Conservation (phyloP, 768 basidiomycete genomes). For the Sporobolomyces pararoseus region DNA sequence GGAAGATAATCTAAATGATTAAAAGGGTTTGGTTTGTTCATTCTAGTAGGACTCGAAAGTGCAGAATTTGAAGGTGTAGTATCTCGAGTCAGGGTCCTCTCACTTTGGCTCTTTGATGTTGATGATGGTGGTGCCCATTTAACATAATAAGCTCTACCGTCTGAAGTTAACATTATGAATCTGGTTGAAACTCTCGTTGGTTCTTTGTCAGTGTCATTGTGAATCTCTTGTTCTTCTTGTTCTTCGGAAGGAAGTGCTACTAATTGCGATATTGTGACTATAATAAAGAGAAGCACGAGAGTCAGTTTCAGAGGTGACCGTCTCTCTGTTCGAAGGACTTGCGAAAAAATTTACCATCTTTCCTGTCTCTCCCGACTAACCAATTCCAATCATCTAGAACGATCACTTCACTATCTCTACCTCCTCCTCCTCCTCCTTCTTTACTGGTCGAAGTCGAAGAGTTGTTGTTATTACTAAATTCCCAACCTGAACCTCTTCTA, state of each 20-base stretch:
- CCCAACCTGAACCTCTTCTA: slow-evolving; percentile 19
- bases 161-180: slow-evolving; percentile 38
- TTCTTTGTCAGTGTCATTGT: not conserved
- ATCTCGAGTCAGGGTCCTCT: not conserved
- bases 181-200: not conserved
- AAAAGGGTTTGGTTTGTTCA: not conserved
- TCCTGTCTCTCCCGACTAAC: slow-evolving; percentile 29
- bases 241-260: not conserved
- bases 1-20: too few relatives aligned
- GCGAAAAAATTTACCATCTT: not conserved
- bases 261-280: slow-evolving; percentile 29
- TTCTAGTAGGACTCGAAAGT: not conserved
- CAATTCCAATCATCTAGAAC: slow-evolving; percentile 37
- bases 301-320: too few relatives aligned
- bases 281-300: too few relatives aligned
- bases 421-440: too few relatives aligned
- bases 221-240: too few relatives aligned
- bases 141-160: slow-evolving; percentile 44
- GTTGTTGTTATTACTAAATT: slow-evolving; percentile 7
- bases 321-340: too few relatives aligned
- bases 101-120: too few relatives aligned
- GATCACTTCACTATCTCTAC: slow-evolving; percentile 16
- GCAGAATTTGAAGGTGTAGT: not conserved
- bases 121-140: slow-evolving; percentile 23
- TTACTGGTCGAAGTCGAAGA: too few relatives aligned